Base-by-base conservation (phyloP, 2,329 filamentous ascomycete species). In the Harringtonia lauricola region DNA sequence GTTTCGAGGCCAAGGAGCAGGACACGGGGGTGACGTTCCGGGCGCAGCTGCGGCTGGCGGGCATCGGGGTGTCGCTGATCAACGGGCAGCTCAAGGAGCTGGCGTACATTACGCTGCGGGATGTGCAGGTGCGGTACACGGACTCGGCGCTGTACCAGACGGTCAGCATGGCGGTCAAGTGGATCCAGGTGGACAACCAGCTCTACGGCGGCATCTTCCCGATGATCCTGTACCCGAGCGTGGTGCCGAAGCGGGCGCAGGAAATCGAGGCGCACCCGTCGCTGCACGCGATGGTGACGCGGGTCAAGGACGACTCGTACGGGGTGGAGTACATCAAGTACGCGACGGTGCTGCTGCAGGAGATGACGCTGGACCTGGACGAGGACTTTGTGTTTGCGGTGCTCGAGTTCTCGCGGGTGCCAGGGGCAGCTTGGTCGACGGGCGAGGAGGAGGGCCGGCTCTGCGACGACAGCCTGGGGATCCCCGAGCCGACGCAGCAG, bases 151-250 rank as follows among this genome's bases (percentile, higher is more conserved):
- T 95, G 15, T 95, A 95, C 57, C 92, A 98, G 63, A 96, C 88
- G 1, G 65, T 95, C 49, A 90, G 86, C 39, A 70, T 92, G 41
- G 86, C 87, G 0, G 83, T 96, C 59, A 96, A 98, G 62, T 98
- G 94, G 94, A 92, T 98, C 24, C 92, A 98, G 63, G 86, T 98
- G 54, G 92, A 98, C 64, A 98, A 98, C 55, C 92, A 98, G 62
- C 76, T 98, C 14, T 98, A 98, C 56, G 94, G 94, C 24, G 92
- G 94, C 22, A 89, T 98, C 53, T 98, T 98, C 71, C 92, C 92
- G 0, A 94, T 98, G 65, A 79, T 98, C 26, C 71, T 98, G 45
- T 98, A 98, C 59, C 92, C 92, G 7, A 95, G 89, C 63, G 92
- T 98, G 10, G 92, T 98, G 15, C 90, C 92, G 1, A 96, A 96